Base-by-base conservation (phyloP, 768 basidiomycete genomes). In the Cystofilobasidium bisporidii region DNA sequence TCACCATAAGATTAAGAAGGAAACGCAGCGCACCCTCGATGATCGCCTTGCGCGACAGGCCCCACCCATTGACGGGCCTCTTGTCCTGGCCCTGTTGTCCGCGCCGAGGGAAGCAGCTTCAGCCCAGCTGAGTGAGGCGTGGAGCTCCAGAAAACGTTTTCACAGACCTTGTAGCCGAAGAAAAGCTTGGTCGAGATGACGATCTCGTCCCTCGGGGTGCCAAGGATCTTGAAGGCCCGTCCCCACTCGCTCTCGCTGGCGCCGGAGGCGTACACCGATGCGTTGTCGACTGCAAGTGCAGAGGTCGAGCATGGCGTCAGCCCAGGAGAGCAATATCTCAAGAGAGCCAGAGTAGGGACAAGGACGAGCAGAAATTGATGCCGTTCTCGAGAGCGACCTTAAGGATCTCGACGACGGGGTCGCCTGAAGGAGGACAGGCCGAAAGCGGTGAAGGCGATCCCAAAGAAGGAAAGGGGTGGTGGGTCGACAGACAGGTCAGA, bases 321-420 rank as follows among this genome's bases (percentile, higher is more conserved):
- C n/a, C n/a, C n/a, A n/a, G n/a, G n/a, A n/a, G n/a, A n/a, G n/a
- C n/a, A n/a, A n/a, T n/a, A n/a, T n/a, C n/a, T n/a, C n/a, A n/a
- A n/a, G n/a, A n/a, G n/a, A n/a, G n/a, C n/a, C n/a, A n/a, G n/a
- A n/a, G n/a, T n/a, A n/a, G n/a, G n/a, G n/a, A n/a, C n/a, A n/a
- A n/a, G n/a, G n/a, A n/a, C n/a, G n/a, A n/a, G n/a, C n/a, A 85
- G 81, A 86, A 83, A 76, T 87, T 88, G 77, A 87, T 84, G 0
- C 87, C 87, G 74, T 82, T 79, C 63, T 90, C 87, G 71, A 86
- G 88, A 3, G 87, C 87, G 6, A 81, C 80, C 76, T 86, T 85
- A 76, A 91, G 86, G 72, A 89, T 85, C 38, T 90, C 89, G 80
- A 86, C 87, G 72, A 88, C 88, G 55, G 84, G 82, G 74, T 88